A percentile compares a stretch with the other conserved stretches of the same genome.
Conservation (phyloP, 805 yeast genomes). For the Lipomyces sp. region DNA sequence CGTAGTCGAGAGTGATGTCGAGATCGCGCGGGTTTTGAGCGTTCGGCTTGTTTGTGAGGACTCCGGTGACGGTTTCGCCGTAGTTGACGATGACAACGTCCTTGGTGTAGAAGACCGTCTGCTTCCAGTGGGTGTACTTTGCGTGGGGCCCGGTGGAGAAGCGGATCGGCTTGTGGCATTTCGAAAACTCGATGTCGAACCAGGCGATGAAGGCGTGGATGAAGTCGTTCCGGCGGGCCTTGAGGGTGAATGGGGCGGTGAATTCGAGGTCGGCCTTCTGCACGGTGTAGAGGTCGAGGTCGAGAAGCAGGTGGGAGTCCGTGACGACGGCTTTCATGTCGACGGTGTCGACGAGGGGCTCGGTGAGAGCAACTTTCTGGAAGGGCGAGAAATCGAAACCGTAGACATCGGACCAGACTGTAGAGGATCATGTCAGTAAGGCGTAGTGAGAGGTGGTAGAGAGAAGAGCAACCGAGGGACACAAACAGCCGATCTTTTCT, state of each 20-base stretch:
- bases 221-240: constrained; percentile 72
- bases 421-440: neutral
- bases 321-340: constrained; percentile 73
- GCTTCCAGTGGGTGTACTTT: constrained; percentile 97
- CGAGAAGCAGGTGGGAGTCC: constrained; percentile 65
- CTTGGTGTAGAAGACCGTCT: constrained; percentile 86
- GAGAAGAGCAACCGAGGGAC: neutral
- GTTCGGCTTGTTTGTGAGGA: constrained; percentile 74
- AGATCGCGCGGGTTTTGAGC: constrained; percentile 78
- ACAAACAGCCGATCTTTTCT: constrained; percentile 63
- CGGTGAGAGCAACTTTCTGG: constrained; percentile 77
- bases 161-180: constrained; percentile 49
- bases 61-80: constrained; percentile 74
- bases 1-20: constrained; percentile 68
- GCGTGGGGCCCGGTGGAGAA: constrained; percentile 95
- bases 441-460: neutral
- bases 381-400: constrained; percentile 95
- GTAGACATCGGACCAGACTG: constrained; percentile 80
- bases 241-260: constrained; percentile 62
- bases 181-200: constrained; percentile 89
- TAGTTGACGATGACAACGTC: constrained; percentile 58
- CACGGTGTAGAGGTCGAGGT: constrained; percentile 87
- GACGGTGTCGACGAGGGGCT: constrained; percentile 95
- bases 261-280: constrained; percentile 78
- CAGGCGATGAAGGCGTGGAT: constrained; percentile 89